These are phyloP conservation scores for Venturia pyrina DNA, from an alignment of 2,329 filamentous ascomycete species.

Conservation along the genomic window DNA sequence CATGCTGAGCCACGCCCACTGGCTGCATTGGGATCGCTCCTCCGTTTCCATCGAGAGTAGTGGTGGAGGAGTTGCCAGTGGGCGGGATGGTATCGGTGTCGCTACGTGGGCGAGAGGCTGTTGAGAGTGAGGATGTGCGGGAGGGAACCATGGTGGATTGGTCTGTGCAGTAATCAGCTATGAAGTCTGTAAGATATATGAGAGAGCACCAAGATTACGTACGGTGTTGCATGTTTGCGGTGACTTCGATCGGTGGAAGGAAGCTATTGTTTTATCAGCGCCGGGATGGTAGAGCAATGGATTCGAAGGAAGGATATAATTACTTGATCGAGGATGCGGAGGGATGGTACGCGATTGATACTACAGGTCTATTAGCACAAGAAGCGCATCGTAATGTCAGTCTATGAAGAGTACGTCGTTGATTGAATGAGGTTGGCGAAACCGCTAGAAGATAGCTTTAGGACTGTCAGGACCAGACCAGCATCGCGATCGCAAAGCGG, in stretches of 20 bases:
- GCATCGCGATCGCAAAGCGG: not conserved
- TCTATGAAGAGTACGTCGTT: too few species aligned
- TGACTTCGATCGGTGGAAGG: not conserved
- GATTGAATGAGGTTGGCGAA: too few species aligned
- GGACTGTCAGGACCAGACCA: not conserved
- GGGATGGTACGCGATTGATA: not conserved
- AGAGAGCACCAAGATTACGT: not conserved
- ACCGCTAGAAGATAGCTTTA: not conserved
- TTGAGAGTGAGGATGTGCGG: not conserved
- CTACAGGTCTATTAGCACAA: not conserved
- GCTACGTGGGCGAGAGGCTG: not conserved
- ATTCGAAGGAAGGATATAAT: not conserved
- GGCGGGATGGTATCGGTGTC: not conserved
- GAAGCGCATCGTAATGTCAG: not conserved
- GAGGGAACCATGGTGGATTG: not conserved
- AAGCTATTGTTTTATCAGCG: not conserved
- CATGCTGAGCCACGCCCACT: not conserved
- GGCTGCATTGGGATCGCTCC: not conserved
- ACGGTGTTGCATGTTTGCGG: not conserved
- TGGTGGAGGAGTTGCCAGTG: not conserved
- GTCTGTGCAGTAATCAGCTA: not conserved
- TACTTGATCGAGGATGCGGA: not conserved
- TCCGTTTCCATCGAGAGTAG: not conserved
- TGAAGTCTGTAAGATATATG: not conserved
- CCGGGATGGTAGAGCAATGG: not conserved